phyloP scores from a whole-genome alignment of 306 rosid species.

The Vigna reflexopilosa region DNA sequence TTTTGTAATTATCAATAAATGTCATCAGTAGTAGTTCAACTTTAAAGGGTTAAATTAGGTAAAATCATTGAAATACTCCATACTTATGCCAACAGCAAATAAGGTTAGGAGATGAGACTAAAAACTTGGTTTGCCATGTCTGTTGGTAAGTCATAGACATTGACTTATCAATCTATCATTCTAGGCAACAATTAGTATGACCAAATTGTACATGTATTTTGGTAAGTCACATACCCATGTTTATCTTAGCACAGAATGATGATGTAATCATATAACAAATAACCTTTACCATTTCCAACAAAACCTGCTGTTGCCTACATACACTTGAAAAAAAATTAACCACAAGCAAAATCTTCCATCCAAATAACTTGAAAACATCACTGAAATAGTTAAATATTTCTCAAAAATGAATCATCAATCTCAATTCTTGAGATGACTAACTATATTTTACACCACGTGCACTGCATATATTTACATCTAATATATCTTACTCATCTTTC shows the following conservation, averaged over 20 bases:
- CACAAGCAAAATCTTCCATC: not conserved
- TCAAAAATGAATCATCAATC: not conserved
- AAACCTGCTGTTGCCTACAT: no score
- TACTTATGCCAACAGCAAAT: not conserved
- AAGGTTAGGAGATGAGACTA: not conserved
- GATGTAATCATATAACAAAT: no score
- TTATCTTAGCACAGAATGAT: no score
- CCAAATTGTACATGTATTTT: not conserved
- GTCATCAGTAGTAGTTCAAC: no score
- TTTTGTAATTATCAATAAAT: no score
- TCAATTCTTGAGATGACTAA: not conserved
- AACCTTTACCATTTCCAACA: no score
- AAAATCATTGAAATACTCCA: not conserved
- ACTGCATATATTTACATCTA: not conserved
- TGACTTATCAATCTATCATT: not conserved
- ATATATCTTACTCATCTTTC: not conserved
- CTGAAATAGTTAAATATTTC: not conserved
- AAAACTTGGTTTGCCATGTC: not conserved
- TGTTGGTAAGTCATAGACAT: not conserved
- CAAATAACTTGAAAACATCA: not conserved
- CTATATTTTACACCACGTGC: not conserved
- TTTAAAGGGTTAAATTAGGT: no score
- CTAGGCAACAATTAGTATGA: not conserved
- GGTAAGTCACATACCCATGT: no score
- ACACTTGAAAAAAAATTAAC: no score